phyloP scores from a whole-genome alignment of 2,329 filamentous ascomycete species.

The Capronia epimyces region DNA sequence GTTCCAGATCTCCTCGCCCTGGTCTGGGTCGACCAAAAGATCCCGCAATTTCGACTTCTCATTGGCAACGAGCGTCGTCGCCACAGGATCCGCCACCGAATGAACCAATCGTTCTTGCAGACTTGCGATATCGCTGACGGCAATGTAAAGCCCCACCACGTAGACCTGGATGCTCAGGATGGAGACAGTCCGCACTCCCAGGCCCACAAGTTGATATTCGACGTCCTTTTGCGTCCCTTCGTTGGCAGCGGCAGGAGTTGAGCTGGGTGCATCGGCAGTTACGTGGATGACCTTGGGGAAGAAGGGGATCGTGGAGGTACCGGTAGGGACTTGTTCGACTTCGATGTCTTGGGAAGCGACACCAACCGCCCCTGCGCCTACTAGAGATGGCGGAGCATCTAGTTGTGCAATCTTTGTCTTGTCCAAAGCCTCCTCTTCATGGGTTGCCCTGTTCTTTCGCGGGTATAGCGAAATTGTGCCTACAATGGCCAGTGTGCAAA shows the following conservation, averaged over 20 bases:
- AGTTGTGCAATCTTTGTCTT: conserved; percentile 33
- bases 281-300: conserved; percentile 71
- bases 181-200: conserved; percentile 83
- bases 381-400: conserved; percentile 39
- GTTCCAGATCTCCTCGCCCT: conserved; percentile 70
- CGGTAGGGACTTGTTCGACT: conserved; percentile 71
- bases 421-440: conserved; percentile 11
- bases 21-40: conserved; percentile 62
- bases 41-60: conserved; percentile 71
- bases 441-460: conserved; percentile 14
- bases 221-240: conserved; percentile 46
- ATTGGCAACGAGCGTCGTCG: conserved; percentile 73
- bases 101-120: conserved; percentile 73
- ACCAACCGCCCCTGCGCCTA: conserved; percentile 33
- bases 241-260: conserved; percentile 37
- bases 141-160: conserved; percentile 86
- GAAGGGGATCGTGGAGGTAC: conserved; percentile 69
- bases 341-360: conserved; percentile 44
- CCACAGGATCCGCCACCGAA: conserved; percentile 56
- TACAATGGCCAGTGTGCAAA: conserved; percentile 39
- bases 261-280: conserved; percentile 39
- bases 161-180: conserved; percentile 91
- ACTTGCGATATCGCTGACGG: conserved; percentile 72
- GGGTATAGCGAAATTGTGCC: conserved; percentile 33
- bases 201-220: conserved; percentile 80